These are phyloP conservation scores for Myriosclerotinia duriaeana DNA, from an alignment of 2,329 filamentous ascomycete genomes.

Conservation along the genomic window DNA sequence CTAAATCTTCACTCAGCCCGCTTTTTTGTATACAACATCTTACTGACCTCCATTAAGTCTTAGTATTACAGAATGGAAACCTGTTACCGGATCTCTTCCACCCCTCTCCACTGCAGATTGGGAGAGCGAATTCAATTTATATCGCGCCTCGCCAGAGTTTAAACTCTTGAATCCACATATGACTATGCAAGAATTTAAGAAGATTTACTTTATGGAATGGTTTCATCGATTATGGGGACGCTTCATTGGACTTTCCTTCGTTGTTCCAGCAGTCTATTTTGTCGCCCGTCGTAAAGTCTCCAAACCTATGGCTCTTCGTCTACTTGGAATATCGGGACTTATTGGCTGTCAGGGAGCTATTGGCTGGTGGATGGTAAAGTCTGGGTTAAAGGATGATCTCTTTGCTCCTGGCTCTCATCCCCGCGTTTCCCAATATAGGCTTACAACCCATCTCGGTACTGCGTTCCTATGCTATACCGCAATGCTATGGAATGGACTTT, in stretches of 20 bases:
- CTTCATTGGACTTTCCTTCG: constrained; percentile 84
- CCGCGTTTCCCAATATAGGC: constrained; percentile 88
- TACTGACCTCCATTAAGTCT: constrained; percentile 49
- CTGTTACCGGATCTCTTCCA: constrained; percentile 87
- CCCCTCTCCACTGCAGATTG: constrained; percentile 78
- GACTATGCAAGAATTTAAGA: constrained; percentile 90
- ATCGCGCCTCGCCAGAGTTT: constrained; percentile 90
- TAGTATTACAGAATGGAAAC: constrained; percentile 98
- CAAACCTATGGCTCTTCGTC: constrained; percentile 70
- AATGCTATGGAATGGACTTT: constrained; percentile 88
- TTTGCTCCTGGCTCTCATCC: constrained; percentile 90
- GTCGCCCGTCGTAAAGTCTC: constrained; percentile 77
- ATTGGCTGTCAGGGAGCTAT: constrained; percentile 95
- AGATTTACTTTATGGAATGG: constrained; percentile 99
- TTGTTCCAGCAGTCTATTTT: constrained; percentile 86
- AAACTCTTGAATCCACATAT: constrained; percentile 89
- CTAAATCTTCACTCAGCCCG: background rate
- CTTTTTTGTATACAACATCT: background rate
- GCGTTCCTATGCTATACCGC: constrained; percentile 91
- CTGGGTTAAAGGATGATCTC: constrained; percentile 90
- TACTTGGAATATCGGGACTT: constrained; percentile 79
- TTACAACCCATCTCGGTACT: constrained; percentile 84
- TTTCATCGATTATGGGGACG: constrained; percentile 92
- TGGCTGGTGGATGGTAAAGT: constrained; percentile 99
- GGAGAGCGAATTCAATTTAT: constrained; percentile 91